Base-by-base conservation (phyloP, 164 flowering plant species). In the Pachysandra terminalis region DNA sequence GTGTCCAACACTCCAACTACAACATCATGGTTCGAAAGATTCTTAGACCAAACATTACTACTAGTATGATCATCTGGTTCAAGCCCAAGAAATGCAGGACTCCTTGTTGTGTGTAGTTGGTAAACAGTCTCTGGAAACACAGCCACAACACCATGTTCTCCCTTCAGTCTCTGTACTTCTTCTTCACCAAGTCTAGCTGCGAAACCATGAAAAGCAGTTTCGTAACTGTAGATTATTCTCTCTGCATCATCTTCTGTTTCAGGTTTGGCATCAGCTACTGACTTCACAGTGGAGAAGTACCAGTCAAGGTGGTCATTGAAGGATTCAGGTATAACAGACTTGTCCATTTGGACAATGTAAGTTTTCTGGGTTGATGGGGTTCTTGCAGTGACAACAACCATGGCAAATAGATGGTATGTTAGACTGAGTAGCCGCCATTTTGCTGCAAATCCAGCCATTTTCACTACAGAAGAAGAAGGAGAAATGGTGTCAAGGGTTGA, bases 1-100 rank as follows among this genome's bases (percentile, higher is more conserved):
- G 89, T 87, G 72, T 87, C 91, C 0, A 87, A 73, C 0, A 87
- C 87, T 16, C 89, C 91, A 0, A 88, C 85, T n/a, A 86, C 61
- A 8, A 88, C 89, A 53, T 85, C 88, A 49, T 75, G 74, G 62
- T 77, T 71, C 0, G 66, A 55, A 0, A 64, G 0, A 5, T 56
- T 72, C 21, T 73, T 59, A 7, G 81, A 66, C 81, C 80, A 75
- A 26, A 74, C 66, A 52, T 61, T 73, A n/a, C n/a, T n/a, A n/a
- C n/a, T n/a, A 16, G 59, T 73, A 63, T 76, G 73, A 51, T 75
- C 79, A 48, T 62, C 72, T 0, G 71, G 73, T 40, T 76, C 85
- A 1, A 84, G 83, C 69, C 91, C 87, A 7, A 87, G 85, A 41
- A 87, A 85, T 70, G 56, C 19, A 2, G 91, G 89, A 61, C 89